These are phyloP conservation scores for Pythium rhizo-oryzae DNA, from an alignment of 352 stramenopile genomes.

Conservation along the genomic window DNA sequence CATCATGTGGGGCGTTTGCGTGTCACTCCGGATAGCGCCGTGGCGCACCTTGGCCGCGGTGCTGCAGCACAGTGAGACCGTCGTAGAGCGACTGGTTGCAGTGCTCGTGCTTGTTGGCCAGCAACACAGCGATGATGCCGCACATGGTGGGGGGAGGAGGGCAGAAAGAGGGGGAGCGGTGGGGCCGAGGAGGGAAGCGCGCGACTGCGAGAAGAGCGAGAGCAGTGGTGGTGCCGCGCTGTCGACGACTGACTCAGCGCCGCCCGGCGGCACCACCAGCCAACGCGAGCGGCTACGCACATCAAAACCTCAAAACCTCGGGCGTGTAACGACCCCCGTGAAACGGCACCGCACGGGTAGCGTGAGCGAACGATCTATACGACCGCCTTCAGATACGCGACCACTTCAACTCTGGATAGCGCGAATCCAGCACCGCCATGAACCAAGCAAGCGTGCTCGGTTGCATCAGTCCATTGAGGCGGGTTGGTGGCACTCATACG, in stretches of 20 bases:
- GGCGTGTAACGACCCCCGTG: constrained; percentile 5
- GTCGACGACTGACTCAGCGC: constrained; percentile 26
- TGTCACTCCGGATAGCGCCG: not conserved
- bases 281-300: not conserved
- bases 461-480: no score
- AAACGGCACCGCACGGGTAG: constrained; percentile 24
- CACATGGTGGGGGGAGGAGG: constrained; percentile 88
- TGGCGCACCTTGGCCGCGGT: constrained; percentile 93
- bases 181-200: not conserved
- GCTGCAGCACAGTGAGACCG: constrained; percentile 97
- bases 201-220: not conserved
- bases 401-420: constrained; percentile 2
- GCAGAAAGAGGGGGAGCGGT: not conserved
- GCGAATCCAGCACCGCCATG: no score
- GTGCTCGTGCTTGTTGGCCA: constrained; percentile 95
- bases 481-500: no score
- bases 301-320: constrained; percentile 31
- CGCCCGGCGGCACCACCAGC: constrained; percentile 28
- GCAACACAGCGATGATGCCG: constrained; percentile 96
- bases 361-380: constrained; percentile 17
- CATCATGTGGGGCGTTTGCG: not conserved
- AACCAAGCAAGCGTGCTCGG: no score
- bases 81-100: constrained; percentile 96
- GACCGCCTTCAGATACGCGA: not conserved
- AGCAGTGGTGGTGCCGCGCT: constrained; percentile 25